Evolutionary conservation across 129 eudicot species (phyloP), one percentile per base, ranked within the genome.

Genomic region (Pittosporum tobira): DNA sequence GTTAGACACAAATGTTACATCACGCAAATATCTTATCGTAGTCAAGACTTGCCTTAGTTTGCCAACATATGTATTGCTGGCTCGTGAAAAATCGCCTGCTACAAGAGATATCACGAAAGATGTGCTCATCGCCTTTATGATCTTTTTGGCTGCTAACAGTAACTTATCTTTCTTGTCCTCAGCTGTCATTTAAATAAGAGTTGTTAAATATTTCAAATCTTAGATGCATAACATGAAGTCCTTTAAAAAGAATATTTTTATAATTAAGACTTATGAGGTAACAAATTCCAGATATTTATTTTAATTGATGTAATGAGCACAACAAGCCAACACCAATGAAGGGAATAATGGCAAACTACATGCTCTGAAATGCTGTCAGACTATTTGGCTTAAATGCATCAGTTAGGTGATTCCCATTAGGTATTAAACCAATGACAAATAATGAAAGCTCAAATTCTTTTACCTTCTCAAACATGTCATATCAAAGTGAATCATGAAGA

Each of bases 61-160:
- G 63, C 98, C 98, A 61, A 91, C 80, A 51, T 86, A 91, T 37
- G 94, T 81, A 75, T 70, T 82, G 81, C 95, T 80, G 72, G 94
- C 86, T 69, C 83, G 75, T 50, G 95, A 91, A 60, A 91, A 91
- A 65, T 91, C 87, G 75, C 83, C 90, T 6, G 98, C 75, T 38
- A 80, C 94, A 65, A 91, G 65, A 29, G 98, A 86, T 57, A 91
- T 73, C 1, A 86, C 77, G 59, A 91, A 91, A 29, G 83, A 90
- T 57, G 94, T 83, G 75, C 85, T 81, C 46, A 95, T 80, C 49
- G 95, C 81, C 78, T 83, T 75, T 68, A 94, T 68, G 75, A 91
- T 78, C 71, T 76, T 86, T 74, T 72, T 91, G 47, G 98, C 95
- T 2, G 84, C 94, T 69, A 91, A 62, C 48, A 91, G 67, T 49